These are phyloP conservation scores for Erythrobasidium hasegawianum DNA, from an alignment of 1,284 basidiomycete species.

Conservation along the genomic window DNA sequence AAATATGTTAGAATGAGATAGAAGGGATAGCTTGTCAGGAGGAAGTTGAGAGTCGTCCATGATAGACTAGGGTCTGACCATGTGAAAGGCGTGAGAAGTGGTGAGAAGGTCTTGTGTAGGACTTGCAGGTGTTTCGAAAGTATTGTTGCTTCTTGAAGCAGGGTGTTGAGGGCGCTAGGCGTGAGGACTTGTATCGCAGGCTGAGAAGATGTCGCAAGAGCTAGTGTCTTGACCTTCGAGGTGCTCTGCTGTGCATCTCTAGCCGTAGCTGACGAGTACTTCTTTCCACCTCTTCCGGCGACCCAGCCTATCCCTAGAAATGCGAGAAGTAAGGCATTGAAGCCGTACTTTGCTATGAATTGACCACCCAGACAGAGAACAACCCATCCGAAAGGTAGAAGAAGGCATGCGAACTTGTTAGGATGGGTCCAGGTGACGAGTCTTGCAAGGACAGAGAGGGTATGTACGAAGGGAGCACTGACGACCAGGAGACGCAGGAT, in stretches of 20 bases:
- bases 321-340: conserved; percentile 38
- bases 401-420: conserved; percentile 39
- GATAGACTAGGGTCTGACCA: conserved; percentile 38
- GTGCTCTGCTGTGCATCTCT: not conserved
- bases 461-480: conserved; percentile 39
- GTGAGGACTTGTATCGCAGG: conserved; percentile 33
- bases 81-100: conserved; percentile 39
- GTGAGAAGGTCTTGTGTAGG: conserved; percentile 35
- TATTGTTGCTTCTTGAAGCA: conserved; percentile 11
- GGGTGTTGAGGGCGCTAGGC: conserved; percentile 7
- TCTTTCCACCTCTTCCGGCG: conserved; percentile 8
- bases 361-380: conserved; percentile 41
- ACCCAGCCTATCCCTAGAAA: conserved; percentile 31
- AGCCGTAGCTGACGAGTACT: conserved; percentile 4
- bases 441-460: conserved; percentile 36
- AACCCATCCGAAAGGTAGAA: conserved; percentile 43
- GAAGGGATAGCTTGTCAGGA: conserved; percentile 43
- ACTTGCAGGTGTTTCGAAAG: conserved; percentile 24
- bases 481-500: conserved; percentile 43
- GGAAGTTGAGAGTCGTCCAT: conserved; percentile 36
- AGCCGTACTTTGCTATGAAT: conserved; percentile 37
- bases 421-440: conserved; percentile 43
- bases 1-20: conserved; percentile 41
- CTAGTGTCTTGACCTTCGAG: conserved; percentile 10
- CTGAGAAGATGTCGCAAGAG: conserved; percentile 8